phyloP scores from a whole-genome alignment of 768 basidiomycete genomes.

The Pleurotus sapidus region DNA sequence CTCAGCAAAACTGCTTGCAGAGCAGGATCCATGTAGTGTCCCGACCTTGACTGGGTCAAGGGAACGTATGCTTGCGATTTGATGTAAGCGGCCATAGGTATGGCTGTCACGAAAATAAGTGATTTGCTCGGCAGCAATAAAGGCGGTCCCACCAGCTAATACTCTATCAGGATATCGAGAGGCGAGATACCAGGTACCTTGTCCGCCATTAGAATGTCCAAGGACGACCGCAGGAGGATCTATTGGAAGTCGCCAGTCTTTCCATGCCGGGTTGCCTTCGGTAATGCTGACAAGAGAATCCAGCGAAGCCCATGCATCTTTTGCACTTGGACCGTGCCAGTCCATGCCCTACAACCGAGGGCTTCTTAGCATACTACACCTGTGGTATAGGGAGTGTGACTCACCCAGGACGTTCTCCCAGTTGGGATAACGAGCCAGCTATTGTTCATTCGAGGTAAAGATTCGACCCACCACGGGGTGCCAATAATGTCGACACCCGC shows the following conservation, averaged over 20 bases:
- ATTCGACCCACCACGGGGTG: slow-evolving; percentile 56
- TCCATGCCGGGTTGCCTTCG: slow-evolving; percentile 30
- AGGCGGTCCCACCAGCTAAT: slow-evolving; percentile 44
- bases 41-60: slow-evolving; percentile 64
- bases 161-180: slow-evolving; percentile 76
- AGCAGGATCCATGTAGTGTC: slow-evolving; percentile 76
- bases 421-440: slow-evolving; percentile 82
- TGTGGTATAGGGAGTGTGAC: slow-evolving; percentile 4
- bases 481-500: slow-evolving; percentile 75
- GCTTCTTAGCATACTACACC: background rate
- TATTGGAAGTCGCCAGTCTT: slow-evolving; percentile 32
- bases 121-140: background rate
- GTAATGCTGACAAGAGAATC: slow-evolving; percentile 54
- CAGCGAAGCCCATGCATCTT: slow-evolving; percentile 65
- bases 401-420: slow-evolving; percentile 84
- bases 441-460: slow-evolving; percentile 52
- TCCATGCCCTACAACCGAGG: slow-evolving; percentile 65
- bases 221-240: slow-evolving; percentile 58
- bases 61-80: slow-evolving; percentile 88
- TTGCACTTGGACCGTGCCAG: slow-evolving; percentile 85
- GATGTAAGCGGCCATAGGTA: slow-evolving; percentile 80
- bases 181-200: slow-evolving; percentile 82
- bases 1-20: slow-evolving; percentile 71
- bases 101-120: slow-evolving; percentile 33
- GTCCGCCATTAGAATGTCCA: slow-evolving; percentile 93